These are phyloP conservation scores for Claviceps sp. DNA, from an alignment of 2,329 filamentous ascomycete genomes.

Conservation along the genomic window DNA sequence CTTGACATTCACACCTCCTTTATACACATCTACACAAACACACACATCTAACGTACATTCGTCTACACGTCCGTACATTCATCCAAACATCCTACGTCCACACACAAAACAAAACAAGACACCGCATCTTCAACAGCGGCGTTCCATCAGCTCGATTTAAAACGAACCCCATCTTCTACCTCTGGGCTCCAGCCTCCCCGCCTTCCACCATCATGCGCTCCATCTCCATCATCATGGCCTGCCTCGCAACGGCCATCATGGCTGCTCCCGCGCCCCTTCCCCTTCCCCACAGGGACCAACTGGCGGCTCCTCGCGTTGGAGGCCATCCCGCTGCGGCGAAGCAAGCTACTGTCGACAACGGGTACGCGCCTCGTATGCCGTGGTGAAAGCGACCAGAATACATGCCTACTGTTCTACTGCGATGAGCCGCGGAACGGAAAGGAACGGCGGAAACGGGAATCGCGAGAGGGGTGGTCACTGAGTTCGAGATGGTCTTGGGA, in stretches of 20 bases:
- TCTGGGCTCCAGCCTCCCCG: no score
- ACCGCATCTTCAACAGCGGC: no score
- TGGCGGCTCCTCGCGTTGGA: not conserved
- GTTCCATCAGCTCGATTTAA: no score
- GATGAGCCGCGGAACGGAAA: not conserved
- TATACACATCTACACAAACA: not conserved
- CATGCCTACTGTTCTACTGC: no score
- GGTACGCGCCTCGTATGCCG: not conserved
- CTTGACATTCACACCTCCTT: not conserved
- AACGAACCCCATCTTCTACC: no score
- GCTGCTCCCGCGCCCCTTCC: slow-evolving; percentile 1
- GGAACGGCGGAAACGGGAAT: not conserved
- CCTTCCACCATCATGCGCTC: not conserved
- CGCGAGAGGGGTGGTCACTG: not conserved
- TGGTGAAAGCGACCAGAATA: not conserved
- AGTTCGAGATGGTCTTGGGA: no score
- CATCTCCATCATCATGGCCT: slow-evolving; percentile 2
- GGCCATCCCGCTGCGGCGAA: not conserved
- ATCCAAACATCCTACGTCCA: no score
- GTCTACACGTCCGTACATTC: no score
- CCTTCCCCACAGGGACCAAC: slow-evolving; percentile 3
- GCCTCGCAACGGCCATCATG: slow-evolving; percentile 1
- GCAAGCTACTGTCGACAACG: slow-evolving; percentile 1
- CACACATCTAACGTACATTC: not conserved
- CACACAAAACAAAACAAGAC: not conserved